phyloP scores from a whole-genome alignment of 306 rosid species.

The Trifolium repens region DNA sequence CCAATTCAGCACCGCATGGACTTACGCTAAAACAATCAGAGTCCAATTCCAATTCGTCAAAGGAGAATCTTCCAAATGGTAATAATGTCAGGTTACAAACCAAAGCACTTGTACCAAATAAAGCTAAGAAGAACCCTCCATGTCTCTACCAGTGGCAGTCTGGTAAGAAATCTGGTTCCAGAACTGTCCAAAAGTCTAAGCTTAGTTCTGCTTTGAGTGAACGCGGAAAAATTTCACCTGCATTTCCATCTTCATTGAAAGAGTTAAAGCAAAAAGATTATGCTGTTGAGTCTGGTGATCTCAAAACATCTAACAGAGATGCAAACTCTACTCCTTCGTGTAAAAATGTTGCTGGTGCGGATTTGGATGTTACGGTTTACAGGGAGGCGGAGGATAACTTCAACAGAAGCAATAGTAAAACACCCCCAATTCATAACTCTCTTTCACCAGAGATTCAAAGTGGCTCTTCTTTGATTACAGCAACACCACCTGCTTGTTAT shows the following conservation, averaged over 20 bases:
- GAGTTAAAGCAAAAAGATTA: constrained; percentile 45
- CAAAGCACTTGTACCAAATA: constrained; percentile 37
- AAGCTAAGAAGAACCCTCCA: constrained; percentile 54
- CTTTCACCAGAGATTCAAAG: constrained; percentile 85
- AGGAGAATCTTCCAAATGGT: constrained; percentile 56
- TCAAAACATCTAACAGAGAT: constrained; percentile 40
- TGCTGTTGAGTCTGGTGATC: constrained; percentile 40
- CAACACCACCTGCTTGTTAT: constrained; percentile 70
- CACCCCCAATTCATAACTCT: constrained; percentile 79
- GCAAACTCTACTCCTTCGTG: constrained; percentile 53
- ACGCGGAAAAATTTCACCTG: constrained; percentile 32
- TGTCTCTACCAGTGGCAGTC: constrained; percentile 71
- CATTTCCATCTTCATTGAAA: constrained; percentile 43
- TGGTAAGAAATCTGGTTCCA: constrained; percentile 53
- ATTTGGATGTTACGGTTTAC: constrained; percentile 40
- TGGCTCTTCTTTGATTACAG: constrained; percentile 56
- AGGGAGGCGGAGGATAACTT: constrained; percentile 48
- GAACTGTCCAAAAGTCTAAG: constrained; percentile 46
- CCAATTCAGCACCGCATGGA: constrained; percentile 52
- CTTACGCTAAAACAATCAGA: constrained; percentile 45
- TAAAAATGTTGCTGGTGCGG: constrained; percentile 46
- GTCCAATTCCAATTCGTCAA: constrained; percentile 45
- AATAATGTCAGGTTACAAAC: constrained; percentile 33
- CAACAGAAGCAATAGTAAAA: constrained; percentile 45
- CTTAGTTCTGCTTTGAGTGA: constrained; percentile 45